A percentile compares a stretch with the other conserved stretches of the same genome.
Conservation (phyloP, 331 rosid species). For the Quercus phellos region DNA sequence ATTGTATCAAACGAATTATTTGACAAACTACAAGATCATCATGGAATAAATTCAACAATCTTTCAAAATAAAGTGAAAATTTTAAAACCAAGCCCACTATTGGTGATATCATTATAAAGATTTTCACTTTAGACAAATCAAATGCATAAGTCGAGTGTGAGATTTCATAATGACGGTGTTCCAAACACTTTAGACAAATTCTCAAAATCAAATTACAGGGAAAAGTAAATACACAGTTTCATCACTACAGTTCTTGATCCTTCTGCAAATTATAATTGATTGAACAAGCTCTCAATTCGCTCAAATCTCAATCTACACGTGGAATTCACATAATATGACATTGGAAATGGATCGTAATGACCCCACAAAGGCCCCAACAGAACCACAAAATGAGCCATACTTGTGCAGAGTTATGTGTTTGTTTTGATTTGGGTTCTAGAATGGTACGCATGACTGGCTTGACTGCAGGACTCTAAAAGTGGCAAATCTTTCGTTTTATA, state of each 20-base stretch:
- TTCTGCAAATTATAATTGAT: neutral
- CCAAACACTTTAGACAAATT: too few species aligned
- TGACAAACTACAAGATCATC: too few species aligned
- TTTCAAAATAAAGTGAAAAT: too few species aligned
- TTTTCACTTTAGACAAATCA: too few species aligned
- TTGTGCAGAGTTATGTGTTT: constrained; percentile 22
- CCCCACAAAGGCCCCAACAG: neutral
- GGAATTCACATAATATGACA: constrained; percentile 40
- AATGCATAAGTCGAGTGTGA: too few species aligned
- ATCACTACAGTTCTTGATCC: neutral
- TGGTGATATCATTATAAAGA: too few species aligned
- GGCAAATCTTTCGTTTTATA: constrained; percentile 32
- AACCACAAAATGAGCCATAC: constrained; percentile 22
- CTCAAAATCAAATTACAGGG: too few species aligned
- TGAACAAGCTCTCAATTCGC: neutral
- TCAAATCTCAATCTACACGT: constrained; percentile 17
- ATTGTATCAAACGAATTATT: too few species aligned
- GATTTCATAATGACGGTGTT: too few species aligned
- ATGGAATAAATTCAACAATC: too few species aligned
- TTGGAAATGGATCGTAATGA: constrained; percentile 25
- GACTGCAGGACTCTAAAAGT: constrained; percentile 26
- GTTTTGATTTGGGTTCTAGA: constrained; percentile 28
- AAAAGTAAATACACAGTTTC: too few species aligned
- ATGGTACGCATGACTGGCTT: constrained; percentile 13
- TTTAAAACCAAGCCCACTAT: too few species aligned